These are phyloP conservation scores for Pseudogymnoascus sp. DNA, from an alignment of 2,329 filamentous ascomycete species.

Conservation along the genomic window DNA sequence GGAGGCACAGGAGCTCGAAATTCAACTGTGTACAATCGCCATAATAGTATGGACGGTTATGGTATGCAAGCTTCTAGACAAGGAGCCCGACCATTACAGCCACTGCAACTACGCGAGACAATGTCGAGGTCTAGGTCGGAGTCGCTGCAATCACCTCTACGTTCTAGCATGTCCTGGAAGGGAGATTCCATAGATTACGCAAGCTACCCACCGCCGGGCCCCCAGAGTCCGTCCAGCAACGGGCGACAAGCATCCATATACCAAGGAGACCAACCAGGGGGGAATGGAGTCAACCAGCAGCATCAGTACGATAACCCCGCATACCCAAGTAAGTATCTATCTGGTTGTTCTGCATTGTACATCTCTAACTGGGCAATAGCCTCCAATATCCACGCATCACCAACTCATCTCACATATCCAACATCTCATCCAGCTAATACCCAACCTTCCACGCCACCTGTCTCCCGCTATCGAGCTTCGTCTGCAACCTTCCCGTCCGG, in stretches of 20 bases:
- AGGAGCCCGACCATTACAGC: conserved; percentile 46
- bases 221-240: conserved; percentile 40
- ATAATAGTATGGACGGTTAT: conserved; percentile 41
- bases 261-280: conserved; percentile 41
- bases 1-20: conserved; percentile 42
- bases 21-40: conserved; percentile 46
- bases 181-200: conserved; percentile 50
- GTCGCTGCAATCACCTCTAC: conserved; percentile 50
- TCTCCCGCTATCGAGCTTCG: conserved; percentile 43
- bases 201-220: conserved; percentile 39
- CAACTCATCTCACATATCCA: conserved; percentile 44
- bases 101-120: conserved; percentile 51
- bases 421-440: conserved; percentile 33
- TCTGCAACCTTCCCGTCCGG: conserved; percentile 41
- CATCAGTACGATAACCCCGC: conserved; percentile 43
- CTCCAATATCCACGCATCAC: conserved; percentile 39
- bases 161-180: conserved; percentile 58
- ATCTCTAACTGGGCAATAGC: conserved; percentile 30
- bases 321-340: conserved; percentile 42
- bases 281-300: conserved; percentile 35
- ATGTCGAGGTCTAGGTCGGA: conserved; percentile 51
- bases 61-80: conserved; percentile 41
- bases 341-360: conserved; percentile 14
- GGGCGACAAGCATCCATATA: conserved; percentile 45
- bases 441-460: conserved; percentile 35